These are phyloP conservation scores for Hirschioporus abietinus DNA, from an alignment of 768 basidiomycete species.

Conservation along the genomic window DNA sequence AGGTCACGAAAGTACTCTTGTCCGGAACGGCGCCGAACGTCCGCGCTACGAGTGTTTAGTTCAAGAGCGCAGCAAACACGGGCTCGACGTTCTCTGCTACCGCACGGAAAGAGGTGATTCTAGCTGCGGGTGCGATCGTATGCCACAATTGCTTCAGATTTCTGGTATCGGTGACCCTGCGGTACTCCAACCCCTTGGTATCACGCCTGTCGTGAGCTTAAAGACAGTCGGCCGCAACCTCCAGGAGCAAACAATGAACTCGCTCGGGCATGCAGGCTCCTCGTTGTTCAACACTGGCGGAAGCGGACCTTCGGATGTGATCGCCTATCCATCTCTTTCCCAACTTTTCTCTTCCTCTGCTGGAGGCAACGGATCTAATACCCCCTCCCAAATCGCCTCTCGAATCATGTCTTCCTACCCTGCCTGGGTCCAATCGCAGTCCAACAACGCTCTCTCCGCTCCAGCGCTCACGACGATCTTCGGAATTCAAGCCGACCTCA, in stretches of 20 bases:
- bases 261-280: constrained; percentile 31
- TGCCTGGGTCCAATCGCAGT: constrained; percentile 40
- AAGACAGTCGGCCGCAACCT: constrained; percentile 51
- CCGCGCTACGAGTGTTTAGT: constrained; percentile 42
- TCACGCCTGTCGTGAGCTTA: constrained; percentile 39
- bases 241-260: constrained; percentile 49
- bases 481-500: constrained; percentile 40
- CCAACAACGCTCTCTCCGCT: constrained; percentile 32
- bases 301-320: constrained; percentile 40
- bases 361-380: neutral
- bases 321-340: constrained; percentile 47
- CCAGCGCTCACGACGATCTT: constrained; percentile 38
- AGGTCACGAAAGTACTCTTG: constrained; percentile 45
- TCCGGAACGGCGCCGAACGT: constrained; percentile 26
- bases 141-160: constrained; percentile 44
- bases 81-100: constrained; percentile 33
- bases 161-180: constrained; percentile 52
- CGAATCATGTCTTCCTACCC: constrained; percentile 34
- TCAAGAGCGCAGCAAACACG: constrained; percentile 34
- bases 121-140: constrained; percentile 49
- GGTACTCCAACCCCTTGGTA: constrained; percentile 40
- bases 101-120: constrained; percentile 45
- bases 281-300: constrained; percentile 39
- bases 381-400: constrained; percentile 22
- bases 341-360: constrained; percentile 37